phyloP scores from a whole-genome alignment of 2,329 filamentous ascomycete genomes.

The Calonectria henricotiae region DNA sequence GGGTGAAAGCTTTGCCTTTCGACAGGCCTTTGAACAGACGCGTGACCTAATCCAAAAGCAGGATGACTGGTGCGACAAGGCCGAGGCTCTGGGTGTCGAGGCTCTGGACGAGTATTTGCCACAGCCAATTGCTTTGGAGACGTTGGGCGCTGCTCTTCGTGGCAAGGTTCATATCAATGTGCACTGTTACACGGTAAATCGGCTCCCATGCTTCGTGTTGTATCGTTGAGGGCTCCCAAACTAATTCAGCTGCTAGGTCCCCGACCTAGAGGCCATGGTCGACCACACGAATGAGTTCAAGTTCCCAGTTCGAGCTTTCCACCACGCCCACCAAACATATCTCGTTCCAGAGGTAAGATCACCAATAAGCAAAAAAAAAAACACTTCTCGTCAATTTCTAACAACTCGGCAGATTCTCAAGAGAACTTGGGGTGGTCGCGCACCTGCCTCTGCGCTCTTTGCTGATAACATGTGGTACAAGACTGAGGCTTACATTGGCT shows the following conservation, averaged over 20 bases:
- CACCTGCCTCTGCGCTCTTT: constrained; percentile 76
- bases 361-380: neutral
- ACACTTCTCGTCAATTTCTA: neutral
- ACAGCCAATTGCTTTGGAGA: constrained; percentile 76
- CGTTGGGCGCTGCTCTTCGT: constrained; percentile 74
- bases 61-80: constrained; percentile 78
- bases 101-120: constrained; percentile 74
- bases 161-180: constrained; percentile 80
- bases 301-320: constrained; percentile 77
- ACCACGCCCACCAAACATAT: constrained; percentile 79
- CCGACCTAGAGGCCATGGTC: constrained; percentile 79
- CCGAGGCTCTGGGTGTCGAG: constrained; percentile 66
- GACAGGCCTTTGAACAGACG: constrained; percentile 78
- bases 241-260: constrained; percentile 54
- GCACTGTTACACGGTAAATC: constrained; percentile 76
- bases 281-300: constrained; percentile 82
- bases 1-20: constrained; percentile 80
- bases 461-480: constrained; percentile 84
- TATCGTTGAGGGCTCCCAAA: no score
- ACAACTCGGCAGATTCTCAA: constrained; percentile 65
- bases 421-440: constrained; percentile 69
- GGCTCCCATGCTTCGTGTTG: no score
- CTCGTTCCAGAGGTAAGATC: constrained; percentile 74
- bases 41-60: constrained; percentile 71
- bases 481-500: constrained; percentile 76